Conservation (phyloP, 2,329 filamentous ascomycete species). For the Scorias spongiosa region DNA sequence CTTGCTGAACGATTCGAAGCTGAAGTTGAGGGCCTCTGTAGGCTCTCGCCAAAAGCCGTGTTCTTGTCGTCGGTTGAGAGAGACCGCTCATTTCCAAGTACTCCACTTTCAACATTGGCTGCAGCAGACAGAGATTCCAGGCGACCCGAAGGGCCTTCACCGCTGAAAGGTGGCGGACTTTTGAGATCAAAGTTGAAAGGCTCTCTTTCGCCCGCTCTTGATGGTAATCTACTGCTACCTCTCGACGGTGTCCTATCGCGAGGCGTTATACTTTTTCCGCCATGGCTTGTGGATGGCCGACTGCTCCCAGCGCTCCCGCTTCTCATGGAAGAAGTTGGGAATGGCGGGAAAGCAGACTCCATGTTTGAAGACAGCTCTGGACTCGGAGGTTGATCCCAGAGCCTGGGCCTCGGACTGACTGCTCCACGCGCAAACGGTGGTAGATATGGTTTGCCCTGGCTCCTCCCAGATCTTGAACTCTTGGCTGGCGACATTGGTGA, state of each 20-base stretch:
- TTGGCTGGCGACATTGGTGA: constrained; percentile 31
- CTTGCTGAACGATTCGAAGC: constrained; percentile 4
- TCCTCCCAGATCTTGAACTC: constrained; percentile 12
- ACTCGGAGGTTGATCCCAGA: constrained; percentile 18
- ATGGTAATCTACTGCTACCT: constrained; percentile 10
- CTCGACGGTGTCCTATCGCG: constrained; percentile 1
- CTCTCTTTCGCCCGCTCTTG: constrained; percentile 9
- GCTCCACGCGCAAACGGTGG: constrained; percentile 10
- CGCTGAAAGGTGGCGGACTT: constrained; percentile 26
- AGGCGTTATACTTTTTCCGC: constrained; percentile 11
- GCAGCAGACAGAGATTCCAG: too few relatives aligned
- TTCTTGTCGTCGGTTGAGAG: not conserved
- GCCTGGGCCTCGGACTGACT: constrained; percentile 18
- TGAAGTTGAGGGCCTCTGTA: constrained; percentile 2
- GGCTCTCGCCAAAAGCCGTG: constrained; percentile 1
- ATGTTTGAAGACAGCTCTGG: constrained; percentile 30
- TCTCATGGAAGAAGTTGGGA: constrained; percentile 22
- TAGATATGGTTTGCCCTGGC: constrained; percentile 23
- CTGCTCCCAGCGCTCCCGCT: constrained; percentile 9
- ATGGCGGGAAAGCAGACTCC: constrained; percentile 40
- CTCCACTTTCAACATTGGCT: too few relatives aligned
- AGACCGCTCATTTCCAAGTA: too few relatives aligned
- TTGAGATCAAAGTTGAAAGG: constrained; percentile 20
- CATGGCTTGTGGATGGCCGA: constrained; percentile 9
- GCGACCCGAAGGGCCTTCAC: constrained; percentile 6